These are phyloP conservation scores for Entomortierella lignicola DNA, from an alignment of 192 early-diverging fungal species.

Conservation along the genomic window DNA sequence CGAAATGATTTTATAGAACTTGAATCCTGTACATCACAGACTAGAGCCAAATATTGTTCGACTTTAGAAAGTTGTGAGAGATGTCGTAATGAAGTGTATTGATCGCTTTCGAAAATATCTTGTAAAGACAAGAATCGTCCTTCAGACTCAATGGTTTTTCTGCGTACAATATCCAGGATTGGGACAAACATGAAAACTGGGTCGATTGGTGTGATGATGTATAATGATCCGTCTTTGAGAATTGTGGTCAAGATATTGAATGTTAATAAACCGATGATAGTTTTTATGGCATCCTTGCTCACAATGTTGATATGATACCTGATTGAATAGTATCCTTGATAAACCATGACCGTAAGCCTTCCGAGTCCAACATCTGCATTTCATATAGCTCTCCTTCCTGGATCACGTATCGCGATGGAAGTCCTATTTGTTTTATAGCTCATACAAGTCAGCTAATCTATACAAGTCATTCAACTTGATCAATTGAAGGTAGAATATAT, in stretches of 20 bases:
- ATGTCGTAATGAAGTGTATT: conserved; percentile 53
- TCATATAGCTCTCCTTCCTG: conserved; percentile 56
- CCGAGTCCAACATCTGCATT: conserved; percentile 50
- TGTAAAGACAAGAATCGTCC: conserved; percentile 53
- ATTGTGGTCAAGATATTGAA: no score
- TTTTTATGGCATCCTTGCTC: no score
- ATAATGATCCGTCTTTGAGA: conserved; percentile 55
- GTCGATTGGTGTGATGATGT: conserved; percentile 57
- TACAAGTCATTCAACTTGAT: not conserved
- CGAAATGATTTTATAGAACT: conserved; percentile 29
- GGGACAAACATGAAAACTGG: conserved; percentile 59
- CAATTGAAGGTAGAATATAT: no score
- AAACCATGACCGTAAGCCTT: conserved; percentile 59
- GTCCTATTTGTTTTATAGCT: conserved; percentile 23
- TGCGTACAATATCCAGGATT: conserved; percentile 53
- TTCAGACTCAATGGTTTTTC: conserved; percentile 43
- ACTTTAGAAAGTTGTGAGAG: conserved; percentile 35
- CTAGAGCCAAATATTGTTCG: conserved; percentile 8
- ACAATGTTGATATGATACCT: no score
- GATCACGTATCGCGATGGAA: conserved; percentile 56
- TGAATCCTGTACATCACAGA: conserved; percentile 51
- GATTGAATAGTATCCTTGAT: conserved; percentile 55
- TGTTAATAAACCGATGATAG: no score
- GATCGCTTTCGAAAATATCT: conserved; percentile 49
- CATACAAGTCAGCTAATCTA: no score